Evolutionary conservation across 495 filamentous ascomycete species (phyloP).

Genomic region (Aspergillus bertholletiae): DNA sequence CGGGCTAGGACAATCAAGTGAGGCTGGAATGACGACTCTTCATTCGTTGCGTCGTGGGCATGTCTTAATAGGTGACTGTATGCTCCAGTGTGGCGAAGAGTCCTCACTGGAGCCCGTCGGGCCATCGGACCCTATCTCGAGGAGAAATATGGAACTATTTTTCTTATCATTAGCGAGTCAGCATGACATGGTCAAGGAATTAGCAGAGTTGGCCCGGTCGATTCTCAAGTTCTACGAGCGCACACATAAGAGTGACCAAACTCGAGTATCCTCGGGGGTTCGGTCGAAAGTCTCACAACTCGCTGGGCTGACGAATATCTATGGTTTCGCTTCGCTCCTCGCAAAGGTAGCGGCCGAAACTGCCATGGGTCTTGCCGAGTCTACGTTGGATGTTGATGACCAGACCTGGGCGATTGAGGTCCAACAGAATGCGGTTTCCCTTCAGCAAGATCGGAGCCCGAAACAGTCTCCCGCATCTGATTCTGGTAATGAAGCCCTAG

Average conservation of each 20-base stretch:
- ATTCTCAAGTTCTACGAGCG: slow-evolving; percentile 35
- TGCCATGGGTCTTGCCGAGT: slow-evolving; percentile 46
- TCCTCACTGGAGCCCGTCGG: slow-evolving; percentile 1
- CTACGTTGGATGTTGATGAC: slow-evolving; percentile 43
- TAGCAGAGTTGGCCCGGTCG: slow-evolving; percentile 33
- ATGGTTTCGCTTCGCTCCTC: slow-evolving; percentile 27
- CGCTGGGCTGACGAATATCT: slow-evolving; percentile 17
- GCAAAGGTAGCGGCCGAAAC: slow-evolving; percentile 42
- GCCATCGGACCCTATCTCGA: slow-evolving; percentile 11
- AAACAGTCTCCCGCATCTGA: slow-evolving; percentile 8
- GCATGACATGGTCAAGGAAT: slow-evolving; percentile 33
- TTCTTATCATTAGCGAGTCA: slow-evolving; percentile 24
- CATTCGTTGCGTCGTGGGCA: slow-evolving; percentile 35
- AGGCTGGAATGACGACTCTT: slow-evolving; percentile 16
- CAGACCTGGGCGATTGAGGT: slow-evolving; percentile 47
- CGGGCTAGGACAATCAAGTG: slow-evolving; percentile 4
- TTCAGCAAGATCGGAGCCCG: slow-evolving; percentile 9
- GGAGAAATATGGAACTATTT: slow-evolving; percentile 19
- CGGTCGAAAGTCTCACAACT: slow-evolving; percentile 30
- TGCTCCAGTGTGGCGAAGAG: slow-evolving; percentile 31
- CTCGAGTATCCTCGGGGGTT: slow-evolving; percentile 21
- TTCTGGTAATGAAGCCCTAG: slow-evolving; percentile 14
- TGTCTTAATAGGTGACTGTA: slow-evolving; percentile 31
- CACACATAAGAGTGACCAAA: slow-evolving; percentile 20
- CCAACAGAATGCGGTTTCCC: slow-evolving; percentile 31